Percentiles rank a stretch among this genome's conserved stretches.
Conservation (phyloP, 2,329 filamentous ascomycete species). For the Alternaria atra region DNA sequence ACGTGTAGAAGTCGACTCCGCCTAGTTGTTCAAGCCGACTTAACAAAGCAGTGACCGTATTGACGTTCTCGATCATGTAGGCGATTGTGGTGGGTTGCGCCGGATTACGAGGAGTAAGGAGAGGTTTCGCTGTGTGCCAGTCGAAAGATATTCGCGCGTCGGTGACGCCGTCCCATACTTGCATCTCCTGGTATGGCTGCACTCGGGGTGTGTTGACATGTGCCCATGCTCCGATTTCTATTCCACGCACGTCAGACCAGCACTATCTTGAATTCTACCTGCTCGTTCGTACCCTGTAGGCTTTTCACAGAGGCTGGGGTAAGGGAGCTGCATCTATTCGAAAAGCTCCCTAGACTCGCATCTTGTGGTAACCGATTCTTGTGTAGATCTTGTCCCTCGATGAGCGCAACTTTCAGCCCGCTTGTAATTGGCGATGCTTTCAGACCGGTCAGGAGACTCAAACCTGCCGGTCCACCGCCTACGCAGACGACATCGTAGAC, state of each 20-base stretch:
- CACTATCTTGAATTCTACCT: not conserved
- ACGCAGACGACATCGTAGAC: constrained; percentile 95
- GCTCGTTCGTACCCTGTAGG: constrained; percentile 63
- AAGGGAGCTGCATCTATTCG: constrained; percentile 94
- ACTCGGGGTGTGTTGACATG: constrained; percentile 77
- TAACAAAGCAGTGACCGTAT: constrained; percentile 82
- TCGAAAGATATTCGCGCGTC: constrained; percentile 90
- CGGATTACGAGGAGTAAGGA: constrained; percentile 52
- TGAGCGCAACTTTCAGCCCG: constrained; percentile 81
- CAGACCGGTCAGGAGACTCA: constrained; percentile 66
- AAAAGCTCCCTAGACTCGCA: constrained; percentile 73
- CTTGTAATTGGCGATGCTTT: constrained; percentile 76
- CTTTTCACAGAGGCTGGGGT: constrained; percentile 89
- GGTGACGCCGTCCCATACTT: constrained; percentile 96
- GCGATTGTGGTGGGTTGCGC: constrained; percentile 72
- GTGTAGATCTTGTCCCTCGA: constrained; percentile 87
- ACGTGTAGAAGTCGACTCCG: constrained; percentile 74
- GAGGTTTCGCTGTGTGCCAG: constrained; percentile 63
- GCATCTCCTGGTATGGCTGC: constrained; percentile 93
- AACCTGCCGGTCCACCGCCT: constrained; percentile 86
- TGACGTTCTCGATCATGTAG: constrained; percentile 96
- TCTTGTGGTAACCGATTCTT: constrained; percentile 72
- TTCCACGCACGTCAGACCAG: constrained; percentile 18
- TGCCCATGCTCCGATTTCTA: constrained; percentile 82
- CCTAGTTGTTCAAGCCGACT: constrained; percentile 74